Evolutionary conservation across 306 rosid species (phyloP), one percentile per base, ranked within the genome.

Genomic region (Quercus rubra): DNA sequence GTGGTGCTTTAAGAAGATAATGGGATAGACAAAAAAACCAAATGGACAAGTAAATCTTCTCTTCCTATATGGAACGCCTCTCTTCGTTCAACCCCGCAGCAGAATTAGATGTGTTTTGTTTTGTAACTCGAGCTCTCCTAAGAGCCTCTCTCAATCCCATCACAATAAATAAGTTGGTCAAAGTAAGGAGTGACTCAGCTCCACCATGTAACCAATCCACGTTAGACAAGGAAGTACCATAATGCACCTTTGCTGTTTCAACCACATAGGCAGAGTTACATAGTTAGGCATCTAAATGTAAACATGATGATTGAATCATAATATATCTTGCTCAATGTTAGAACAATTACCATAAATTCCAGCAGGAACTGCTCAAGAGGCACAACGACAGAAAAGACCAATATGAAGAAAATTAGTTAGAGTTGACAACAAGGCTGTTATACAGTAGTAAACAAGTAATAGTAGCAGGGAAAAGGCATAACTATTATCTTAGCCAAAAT

Each of bases 141-240:
- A 93, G 90, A 70, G 87, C 97, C 77, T 84, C 82, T 88, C 99
- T 88, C 80, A 95, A 78, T 71, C 97, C 99, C 92, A 93, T 6
- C 79, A 90, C 98, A 67, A 93, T 90, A 85, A 93, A 91, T 80
- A 95, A 71, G 79, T 93, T 95, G 75, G 97, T 95, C 52, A 95
- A 88, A 74, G 97, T 84, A 78, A 95, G 97, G 80, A 92, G 90
- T 0, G 97, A 91, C 86, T 95, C 99, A 27, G 97, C 94, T 17
- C 97, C 97, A 21, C 99, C 96, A 33, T 93, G 98, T 70, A 95
- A 91, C 99, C 98, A 95, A 58, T 95, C 97, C 71, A 95, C 99
- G 55, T 95, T 95, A 14, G 99, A 89, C 88, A 95, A 79, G 58
- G 99, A 92, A 77, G 99, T 93, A 27, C 96, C 93, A 67, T 90